Conservation (phyloP, 345 rosid genomes). For the Geranium rotundifolium region DNA sequence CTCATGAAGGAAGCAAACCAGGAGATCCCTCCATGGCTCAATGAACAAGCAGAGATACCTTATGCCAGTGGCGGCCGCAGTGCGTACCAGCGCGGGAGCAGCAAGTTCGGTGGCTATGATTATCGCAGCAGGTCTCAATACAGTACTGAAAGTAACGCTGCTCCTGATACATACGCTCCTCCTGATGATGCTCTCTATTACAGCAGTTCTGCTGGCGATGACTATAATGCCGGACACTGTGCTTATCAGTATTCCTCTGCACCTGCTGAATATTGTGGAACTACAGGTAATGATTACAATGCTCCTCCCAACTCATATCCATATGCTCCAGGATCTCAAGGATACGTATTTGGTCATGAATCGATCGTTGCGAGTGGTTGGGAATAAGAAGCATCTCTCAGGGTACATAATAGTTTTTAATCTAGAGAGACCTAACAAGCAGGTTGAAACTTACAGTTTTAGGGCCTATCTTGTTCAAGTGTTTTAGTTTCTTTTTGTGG, state of each 20-base stretch:
- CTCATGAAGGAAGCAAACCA: slow-evolving; percentile 42
- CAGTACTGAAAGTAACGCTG: slow-evolving; percentile 6
- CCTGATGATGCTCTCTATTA: neutral
- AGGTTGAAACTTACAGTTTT: neutral
- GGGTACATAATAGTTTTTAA: neutral
- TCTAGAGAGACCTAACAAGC: neutral
- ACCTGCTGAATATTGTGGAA: neutral
- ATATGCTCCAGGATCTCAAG: neutral
- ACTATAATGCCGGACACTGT: neutral
- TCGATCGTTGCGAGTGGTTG: slow-evolving; percentile 25
- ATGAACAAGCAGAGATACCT: slow-evolving; percentile 19
- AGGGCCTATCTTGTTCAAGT: neutral
- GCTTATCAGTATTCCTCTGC: neutral
- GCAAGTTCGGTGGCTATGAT: slow-evolving; percentile 40
- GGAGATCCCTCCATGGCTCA: slow-evolving; percentile 38
- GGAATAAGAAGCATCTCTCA: slow-evolving; percentile 17
- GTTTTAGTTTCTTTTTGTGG: neutral
- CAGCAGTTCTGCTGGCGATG: too few species aligned
- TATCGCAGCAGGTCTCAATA: slow-evolving; percentile 18
- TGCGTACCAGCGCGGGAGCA: slow-evolving; percentile 3
- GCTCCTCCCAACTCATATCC: slow-evolving; percentile 4
- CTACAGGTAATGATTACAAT: slow-evolving; percentile 2
- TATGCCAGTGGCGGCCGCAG: slow-evolving; percentile 9
- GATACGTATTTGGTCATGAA: slow-evolving; percentile 5
- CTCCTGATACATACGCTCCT: slow-evolving; percentile 6